phyloP scores from a whole-genome alignment of 2,329 filamentous ascomycete genomes.

The Phyllosticta paracitricarpa region DNA sequence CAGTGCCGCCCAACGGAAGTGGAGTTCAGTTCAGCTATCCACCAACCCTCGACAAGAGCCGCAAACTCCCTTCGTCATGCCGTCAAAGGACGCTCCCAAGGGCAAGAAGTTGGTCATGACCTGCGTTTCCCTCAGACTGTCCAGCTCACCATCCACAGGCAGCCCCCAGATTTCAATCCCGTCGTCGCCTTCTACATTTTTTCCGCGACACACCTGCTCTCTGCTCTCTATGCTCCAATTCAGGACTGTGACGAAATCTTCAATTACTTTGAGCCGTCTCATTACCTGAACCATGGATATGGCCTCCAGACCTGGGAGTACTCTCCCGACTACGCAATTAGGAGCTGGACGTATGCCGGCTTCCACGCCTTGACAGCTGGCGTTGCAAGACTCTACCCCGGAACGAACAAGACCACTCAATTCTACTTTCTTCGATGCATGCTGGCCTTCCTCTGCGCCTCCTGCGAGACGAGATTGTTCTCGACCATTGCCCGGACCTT shows the following conservation, averaged over 20 bases:
- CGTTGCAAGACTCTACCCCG: constrained; percentile 46
- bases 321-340: constrained; percentile 85
- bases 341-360: constrained; percentile 84
- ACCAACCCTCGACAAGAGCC: neutral
- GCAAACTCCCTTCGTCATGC: neutral
- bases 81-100: neutral
- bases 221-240: constrained; percentile 78
- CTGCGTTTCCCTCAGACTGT: constrained; percentile 31
- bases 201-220: constrained; percentile 60
- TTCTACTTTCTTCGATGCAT: constrained; percentile 79
- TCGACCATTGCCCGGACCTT: constrained; percentile 65
- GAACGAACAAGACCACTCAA: constrained; percentile 45
- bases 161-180: constrained; percentile 45
- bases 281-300: constrained; percentile 87
- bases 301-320: constrained; percentile 98
- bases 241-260: constrained; percentile 98
- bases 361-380: constrained; percentile 68
- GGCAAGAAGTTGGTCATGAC: constrained; percentile 4
- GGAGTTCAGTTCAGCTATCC: neutral
- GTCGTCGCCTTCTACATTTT: constrained; percentile 75
- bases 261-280: constrained; percentile 97
- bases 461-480: constrained; percentile 75
- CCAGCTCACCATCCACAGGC: constrained; percentile 17
- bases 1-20: neutral
- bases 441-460: constrained; percentile 66